Base-by-base conservation (phyloP, 164 flowering plant species). In the Euptelea pleiosperma region DNA sequence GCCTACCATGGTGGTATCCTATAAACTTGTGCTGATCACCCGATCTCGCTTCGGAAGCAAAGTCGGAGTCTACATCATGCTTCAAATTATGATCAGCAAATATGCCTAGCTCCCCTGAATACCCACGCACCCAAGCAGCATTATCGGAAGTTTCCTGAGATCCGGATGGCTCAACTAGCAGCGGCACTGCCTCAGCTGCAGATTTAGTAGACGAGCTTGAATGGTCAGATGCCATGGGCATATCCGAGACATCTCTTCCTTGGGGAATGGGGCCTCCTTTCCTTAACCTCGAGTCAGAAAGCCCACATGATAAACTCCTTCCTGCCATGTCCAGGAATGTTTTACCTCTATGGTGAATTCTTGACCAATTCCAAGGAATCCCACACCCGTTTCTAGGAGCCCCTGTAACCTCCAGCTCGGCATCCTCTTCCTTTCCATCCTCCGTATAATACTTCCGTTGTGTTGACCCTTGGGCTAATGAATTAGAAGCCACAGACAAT, bases 301-400 rank as follows among this genome's bases (percentile, higher is more conserved):
- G 64, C 51, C 99, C 97, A 77, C 99, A 86, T 58, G 99, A 83
- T 8, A 91, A 74, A 65, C 95, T 91, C 75, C 90, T 79, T 30
- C 99, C 97, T n/a, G 97, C 98, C 66, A 72, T 81, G 78, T 91
- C 98, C 58, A 94, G 79, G 62, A 89, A 72, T 29, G 90, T 81
- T 67, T 81, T 91, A 26, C 99, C 87, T 57, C 94, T 73, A 47
- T 87, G 72, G 71, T 94, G 99, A 71, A 94, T 87, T 70, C 96
- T 82, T 25, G 98, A 89, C 99, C 99, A 94, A 70, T 94, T 94
- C 82, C 83, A 91, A 39, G 93, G 97, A 62, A 91, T 84, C 10
- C 99, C 98, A 79, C 96, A 94, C 30, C 96, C 93, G 74, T 91
- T 83, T 66, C 72, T 69, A 8, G 95, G 89, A 65, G 68, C 89